A percentile compares a stretch with the other conserved stretches of the same genome.
phyloP scores from a whole-genome alignment of 2,329 filamentous ascomycete genomes.

The Claviceps pusilla region DNA sequence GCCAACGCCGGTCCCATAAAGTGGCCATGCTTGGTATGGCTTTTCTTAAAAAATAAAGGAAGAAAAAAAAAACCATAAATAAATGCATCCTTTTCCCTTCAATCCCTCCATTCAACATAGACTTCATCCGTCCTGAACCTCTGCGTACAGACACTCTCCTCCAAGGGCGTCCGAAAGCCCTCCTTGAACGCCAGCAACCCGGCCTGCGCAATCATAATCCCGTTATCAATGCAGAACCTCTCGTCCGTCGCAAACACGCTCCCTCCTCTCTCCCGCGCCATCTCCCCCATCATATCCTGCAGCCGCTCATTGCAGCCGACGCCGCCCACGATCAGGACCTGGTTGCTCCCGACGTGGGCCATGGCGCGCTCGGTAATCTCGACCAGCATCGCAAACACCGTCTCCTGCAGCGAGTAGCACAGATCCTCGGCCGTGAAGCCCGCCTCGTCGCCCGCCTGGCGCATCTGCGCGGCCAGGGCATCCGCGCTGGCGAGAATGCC shows the following conservation, averaged over 20 bases:
- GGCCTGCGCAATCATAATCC: constrained; percentile 98
- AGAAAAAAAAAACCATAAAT: not conserved
- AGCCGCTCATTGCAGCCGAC: constrained; percentile 89
- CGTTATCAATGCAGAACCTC: constrained; percentile 96
- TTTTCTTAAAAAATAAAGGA: not conserved
- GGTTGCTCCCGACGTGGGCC: constrained; percentile 83
- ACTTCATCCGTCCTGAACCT: constrained; percentile 74
- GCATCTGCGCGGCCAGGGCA: constrained; percentile 56
- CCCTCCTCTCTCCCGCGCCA: constrained; percentile 78
- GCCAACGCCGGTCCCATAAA: not conserved
- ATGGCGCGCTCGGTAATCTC: constrained; percentile 97
- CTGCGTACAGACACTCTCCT: constrained; percentile 74
- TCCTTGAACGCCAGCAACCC: constrained; percentile 73
- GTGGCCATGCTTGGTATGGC: too few relatives aligned
- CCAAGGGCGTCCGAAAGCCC: constrained; percentile 61
- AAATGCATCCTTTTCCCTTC: constrained; percentile 1
- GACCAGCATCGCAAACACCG: constrained; percentile 89
- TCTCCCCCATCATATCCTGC: constrained; percentile 96
- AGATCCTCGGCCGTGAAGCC: constrained; percentile 68
- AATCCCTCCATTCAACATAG: constrained; percentile 63
- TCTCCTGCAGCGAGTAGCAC: constrained; percentile 92
- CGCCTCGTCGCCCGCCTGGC: constrained; percentile 27
- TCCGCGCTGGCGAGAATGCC: constrained; percentile 81
- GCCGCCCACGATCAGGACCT: constrained; percentile 89
- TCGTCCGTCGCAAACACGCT: constrained; percentile 92